Conservation (phyloP, 345 rosid genomes). For the Pistacia vera region DNA sequence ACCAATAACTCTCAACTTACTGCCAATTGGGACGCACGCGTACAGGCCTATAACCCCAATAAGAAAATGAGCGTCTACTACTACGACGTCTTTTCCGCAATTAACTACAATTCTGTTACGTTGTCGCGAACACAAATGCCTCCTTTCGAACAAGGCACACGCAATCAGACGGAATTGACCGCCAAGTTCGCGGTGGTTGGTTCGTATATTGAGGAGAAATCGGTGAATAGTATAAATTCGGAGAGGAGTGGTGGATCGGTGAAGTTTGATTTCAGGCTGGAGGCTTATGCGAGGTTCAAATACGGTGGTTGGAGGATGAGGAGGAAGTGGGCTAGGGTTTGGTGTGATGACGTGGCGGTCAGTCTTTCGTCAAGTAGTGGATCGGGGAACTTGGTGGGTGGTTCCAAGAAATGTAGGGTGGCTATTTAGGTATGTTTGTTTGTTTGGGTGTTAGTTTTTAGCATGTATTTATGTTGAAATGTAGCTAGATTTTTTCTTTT, state of each 20-base stretch:
- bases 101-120: constrained; percentile 29
- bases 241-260: constrained; percentile 46
- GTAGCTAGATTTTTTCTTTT: not conserved
- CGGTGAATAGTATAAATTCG: constrained; percentile 33
- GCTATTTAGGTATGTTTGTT: constrained; percentile 22
- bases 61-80: constrained; percentile 63
- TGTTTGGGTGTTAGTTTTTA: constrained; percentile 1
- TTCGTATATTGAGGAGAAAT: constrained; percentile 38
- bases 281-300: constrained; percentile 44
- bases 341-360: constrained; percentile 45
- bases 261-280: constrained; percentile 45
- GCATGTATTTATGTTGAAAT: not conserved
- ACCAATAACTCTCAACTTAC: constrained; percentile 40
- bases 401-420: constrained; percentile 39
- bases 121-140: constrained; percentile 48
- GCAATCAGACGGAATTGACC: constrained; percentile 36
- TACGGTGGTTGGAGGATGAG: constrained; percentile 56
- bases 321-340: constrained; percentile 42
- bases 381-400: constrained; percentile 64
- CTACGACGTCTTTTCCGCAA: constrained; percentile 17
- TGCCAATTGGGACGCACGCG: constrained; percentile 57
- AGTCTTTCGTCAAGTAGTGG: constrained; percentile 36
- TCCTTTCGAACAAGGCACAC: constrained; percentile 64
- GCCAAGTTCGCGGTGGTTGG: constrained; percentile 39
- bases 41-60: constrained; percentile 68